These are phyloP conservation scores for Ramaria rubella DNA, from an alignment of 768 basidiomycete genomes.

Conservation along the genomic window DNA sequence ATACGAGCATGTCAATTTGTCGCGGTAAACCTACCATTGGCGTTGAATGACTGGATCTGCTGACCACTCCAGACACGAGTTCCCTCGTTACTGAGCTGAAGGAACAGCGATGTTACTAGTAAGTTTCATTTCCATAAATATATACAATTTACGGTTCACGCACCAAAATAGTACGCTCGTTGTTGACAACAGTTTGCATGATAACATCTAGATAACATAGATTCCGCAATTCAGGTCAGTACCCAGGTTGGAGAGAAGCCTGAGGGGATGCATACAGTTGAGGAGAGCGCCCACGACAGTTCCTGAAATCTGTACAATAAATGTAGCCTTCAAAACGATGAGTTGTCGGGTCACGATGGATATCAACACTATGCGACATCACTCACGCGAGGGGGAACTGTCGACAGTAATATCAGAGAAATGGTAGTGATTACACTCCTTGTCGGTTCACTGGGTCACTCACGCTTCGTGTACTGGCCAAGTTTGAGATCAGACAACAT, in stretches of 20 bases:
- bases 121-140: neutral
- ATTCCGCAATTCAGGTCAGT: neutral
- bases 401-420: neutral
- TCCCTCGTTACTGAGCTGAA: constrained; percentile 1
- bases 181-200: constrained; percentile 9
- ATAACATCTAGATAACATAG: no score
- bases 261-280: neutral
- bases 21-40: neutral
- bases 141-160: neutral
- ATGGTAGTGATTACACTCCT: neutral
- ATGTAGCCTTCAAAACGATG: neutral
- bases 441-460: neutral
- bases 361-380: neutral
- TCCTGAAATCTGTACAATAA: constrained; percentile 6
- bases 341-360: neutral
- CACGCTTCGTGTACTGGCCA: constrained; percentile 7
- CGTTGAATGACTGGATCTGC: constrained; percentile 9
- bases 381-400: constrained; percentile 9
- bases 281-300: constrained; percentile 7
- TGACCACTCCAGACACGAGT: constrained; percentile 9
- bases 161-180: constrained; percentile 6
- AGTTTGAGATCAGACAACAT: constrained; percentile 9
- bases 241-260: neutral
- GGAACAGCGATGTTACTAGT: neutral
- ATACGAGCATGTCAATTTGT: neutral